Conservation (phyloP, 169 alveolate genomes). For the Eimeria praecox region DNA sequence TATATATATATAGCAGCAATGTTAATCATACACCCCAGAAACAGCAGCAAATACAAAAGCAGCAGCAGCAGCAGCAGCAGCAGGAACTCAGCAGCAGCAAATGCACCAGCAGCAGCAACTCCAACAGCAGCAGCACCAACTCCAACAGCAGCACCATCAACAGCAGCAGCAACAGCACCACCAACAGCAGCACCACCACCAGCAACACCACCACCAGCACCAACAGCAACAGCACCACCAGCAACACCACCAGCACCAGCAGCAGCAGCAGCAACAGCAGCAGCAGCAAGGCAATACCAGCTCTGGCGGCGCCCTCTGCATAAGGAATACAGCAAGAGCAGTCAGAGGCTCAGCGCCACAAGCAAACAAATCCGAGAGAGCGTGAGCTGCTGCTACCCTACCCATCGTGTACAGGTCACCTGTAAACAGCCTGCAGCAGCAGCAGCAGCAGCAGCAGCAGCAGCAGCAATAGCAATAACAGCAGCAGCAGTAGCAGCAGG, state of each 20-base stretch:
- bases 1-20: no score
- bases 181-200: not conserved
- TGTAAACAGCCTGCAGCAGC: constrained; percentile 32
- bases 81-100: not conserved
- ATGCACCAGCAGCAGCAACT: not conserved
- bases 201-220: not conserved
- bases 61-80: constrained; percentile 17
- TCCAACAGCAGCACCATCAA: not conserved
- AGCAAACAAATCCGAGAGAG: constrained; percentile 74
- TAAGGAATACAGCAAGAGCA: constrained; percentile 30
- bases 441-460: not conserved
- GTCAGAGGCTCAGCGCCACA: constrained; percentile 76
- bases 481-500: no score
- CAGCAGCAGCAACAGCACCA: constrained; percentile 1
- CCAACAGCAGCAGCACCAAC: not conserved
- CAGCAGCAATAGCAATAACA: not conserved
- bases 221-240: not conserved
- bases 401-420: constrained; percentile 65
- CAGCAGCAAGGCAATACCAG: not conserved
- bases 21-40: no score
- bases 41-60: no score
- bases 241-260: not conserved
- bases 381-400: constrained; percentile 77
- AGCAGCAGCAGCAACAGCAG: constrained; percentile 20
- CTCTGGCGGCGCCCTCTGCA: constrained; percentile 29